Conservation (phyloP, 139 green algal genomes). For the Chlorella ohadii region DNA sequence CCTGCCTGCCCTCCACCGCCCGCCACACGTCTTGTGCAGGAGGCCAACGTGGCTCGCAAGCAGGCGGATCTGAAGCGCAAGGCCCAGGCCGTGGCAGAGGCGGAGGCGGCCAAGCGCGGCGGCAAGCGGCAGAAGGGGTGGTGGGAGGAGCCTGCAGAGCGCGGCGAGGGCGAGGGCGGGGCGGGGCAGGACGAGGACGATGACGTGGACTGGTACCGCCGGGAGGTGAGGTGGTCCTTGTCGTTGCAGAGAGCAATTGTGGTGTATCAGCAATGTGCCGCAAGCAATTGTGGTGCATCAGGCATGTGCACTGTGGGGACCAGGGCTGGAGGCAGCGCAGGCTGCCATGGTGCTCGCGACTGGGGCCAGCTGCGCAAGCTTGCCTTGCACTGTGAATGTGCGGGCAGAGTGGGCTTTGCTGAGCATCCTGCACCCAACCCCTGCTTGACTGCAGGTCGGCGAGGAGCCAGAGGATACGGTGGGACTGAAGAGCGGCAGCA, state of each 20-base stretch:
- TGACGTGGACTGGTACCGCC: slow-evolving; percentile 69
- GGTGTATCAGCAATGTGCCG: too few species aligned
- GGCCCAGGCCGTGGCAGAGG: slow-evolving; percentile 11
- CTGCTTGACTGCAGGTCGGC: slow-evolving; percentile 51
- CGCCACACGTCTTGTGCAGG: slow-evolving; percentile 28
- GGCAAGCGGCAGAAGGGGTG: slow-evolving; percentile 35
- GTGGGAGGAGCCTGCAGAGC: slow-evolving; percentile 33
- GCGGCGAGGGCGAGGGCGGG: neutral
- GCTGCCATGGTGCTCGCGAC: too few species aligned
- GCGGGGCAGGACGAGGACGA: slow-evolving; percentile 63
- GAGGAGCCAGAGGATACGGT: slow-evolving; percentile 66
- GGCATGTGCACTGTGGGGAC: too few species aligned
- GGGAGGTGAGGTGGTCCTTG: slow-evolving; percentile 37
- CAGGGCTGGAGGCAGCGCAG: too few species aligned
- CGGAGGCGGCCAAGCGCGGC: slow-evolving; percentile 1
- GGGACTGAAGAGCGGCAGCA: slow-evolving; percentile 20
- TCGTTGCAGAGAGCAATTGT: too few species aligned
- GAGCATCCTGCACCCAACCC: neutral
- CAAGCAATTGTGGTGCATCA: too few species aligned
- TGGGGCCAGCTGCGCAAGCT: too few species aligned
- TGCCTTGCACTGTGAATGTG: neutral
- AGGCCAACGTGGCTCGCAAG: slow-evolving; percentile 76
- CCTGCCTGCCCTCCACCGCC: neutral
- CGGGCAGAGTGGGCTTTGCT: neutral
- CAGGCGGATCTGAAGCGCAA: slow-evolving; percentile 60